phyloP scores from a whole-genome alignment of 1,284 basidiomycete genomes.

The Pyrrhoderma lamaoense region DNA sequence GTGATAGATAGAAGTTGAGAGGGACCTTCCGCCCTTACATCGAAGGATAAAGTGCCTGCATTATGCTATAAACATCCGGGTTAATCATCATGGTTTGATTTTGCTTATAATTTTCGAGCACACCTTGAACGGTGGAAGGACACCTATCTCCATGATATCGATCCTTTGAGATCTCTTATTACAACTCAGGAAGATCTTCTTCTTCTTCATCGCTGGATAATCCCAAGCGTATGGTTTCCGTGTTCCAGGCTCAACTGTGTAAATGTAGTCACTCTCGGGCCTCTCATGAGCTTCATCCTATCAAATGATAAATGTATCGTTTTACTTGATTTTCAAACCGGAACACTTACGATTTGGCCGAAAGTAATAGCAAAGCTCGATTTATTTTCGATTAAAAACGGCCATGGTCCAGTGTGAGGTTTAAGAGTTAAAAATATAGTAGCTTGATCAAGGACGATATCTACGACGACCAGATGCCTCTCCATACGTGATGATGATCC shows the following conservation, averaged over 20 bases:
- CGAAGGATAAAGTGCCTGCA: conserved; percentile 71
- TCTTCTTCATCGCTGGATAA: conserved; percentile 78
- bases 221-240: conserved; percentile 88
- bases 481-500: conserved; percentile 31
- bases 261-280: conserved; percentile 31
- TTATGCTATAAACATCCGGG: conserved; percentile 32
- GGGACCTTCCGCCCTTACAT: conserved; percentile 87
- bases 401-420: conserved; percentile 72
- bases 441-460: conserved; percentile 81
- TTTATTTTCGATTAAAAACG: conserved; percentile 87
- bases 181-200: conserved; percentile 68
- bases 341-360: conserved; percentile 63
- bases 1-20: conserved; percentile 86
- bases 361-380: conserved; percentile 71
- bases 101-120: conserved; percentile 34
- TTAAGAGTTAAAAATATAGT: conserved; percentile 83
- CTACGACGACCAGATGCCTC: conserved; percentile 68
- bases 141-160: conserved; percentile 96
- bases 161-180: conserved; percentile 66
- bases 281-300: conserved; percentile 48
- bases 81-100: not conserved
- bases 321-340: not conserved
- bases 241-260: conserved; percentile 54
- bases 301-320: conserved; percentile 1
- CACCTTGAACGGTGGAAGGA: conserved; percentile 87